phyloP scores from a whole-genome alignment of 2,329 filamentous ascomycete species.

The Claviceps digitariae region DNA sequence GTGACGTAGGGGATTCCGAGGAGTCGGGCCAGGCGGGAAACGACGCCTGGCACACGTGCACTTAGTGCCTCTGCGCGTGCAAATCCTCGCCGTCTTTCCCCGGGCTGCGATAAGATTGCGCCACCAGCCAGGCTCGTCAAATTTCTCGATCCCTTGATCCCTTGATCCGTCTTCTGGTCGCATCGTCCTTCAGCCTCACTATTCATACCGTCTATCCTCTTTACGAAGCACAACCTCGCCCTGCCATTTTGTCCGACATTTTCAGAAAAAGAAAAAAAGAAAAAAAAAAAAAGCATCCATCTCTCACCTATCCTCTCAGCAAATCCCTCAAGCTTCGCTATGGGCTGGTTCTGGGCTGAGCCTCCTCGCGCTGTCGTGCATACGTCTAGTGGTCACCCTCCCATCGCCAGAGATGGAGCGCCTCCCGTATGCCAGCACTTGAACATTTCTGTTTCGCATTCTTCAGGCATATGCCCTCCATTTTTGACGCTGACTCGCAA shows the following conservation, averaged over 20 bases:
- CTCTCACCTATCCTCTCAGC: neutral
- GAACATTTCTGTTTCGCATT: neutral
- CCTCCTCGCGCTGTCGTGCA: slow-evolving; percentile 21
- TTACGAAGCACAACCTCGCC: too few relatives aligned
- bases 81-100: neutral
- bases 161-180: neutral
- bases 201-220: too few relatives aligned
- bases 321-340: slow-evolving; percentile 13
- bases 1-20: slow-evolving; percentile 10
- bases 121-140: neutral
- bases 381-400: slow-evolving; percentile 20
- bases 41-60: too few relatives aligned
- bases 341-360: slow-evolving; percentile 55
- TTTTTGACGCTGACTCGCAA: neutral
- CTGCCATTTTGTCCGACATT: neutral
- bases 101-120: slow-evolving; percentile 1
- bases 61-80: too few relatives aligned
- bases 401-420: slow-evolving; percentile 14
- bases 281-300: neutral
- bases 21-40: neutral
- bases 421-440: slow-evolving; percentile 19
- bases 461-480: neutral
- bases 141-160: neutral
- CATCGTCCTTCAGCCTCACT: neutral
- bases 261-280: too few relatives aligned